Base-by-base conservation (phyloP, 1,284 basidiomycete species). In the Lignosus rhinocerotis region DNA sequence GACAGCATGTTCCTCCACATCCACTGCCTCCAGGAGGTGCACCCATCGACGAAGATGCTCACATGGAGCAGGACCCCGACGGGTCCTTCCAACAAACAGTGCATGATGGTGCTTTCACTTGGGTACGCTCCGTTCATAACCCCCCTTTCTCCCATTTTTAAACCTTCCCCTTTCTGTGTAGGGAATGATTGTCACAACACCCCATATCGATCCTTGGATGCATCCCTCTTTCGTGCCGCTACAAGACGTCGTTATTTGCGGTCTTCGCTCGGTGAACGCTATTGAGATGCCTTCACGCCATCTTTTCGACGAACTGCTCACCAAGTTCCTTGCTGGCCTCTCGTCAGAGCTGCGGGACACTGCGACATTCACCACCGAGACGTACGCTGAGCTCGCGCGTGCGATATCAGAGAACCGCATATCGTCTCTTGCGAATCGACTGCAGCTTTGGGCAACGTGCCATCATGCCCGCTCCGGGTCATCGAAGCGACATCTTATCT, bases 391-490 rank as follows among this genome's bases (percentile, higher is more conserved):
- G 30, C 66, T 87, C 34, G 79, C 80, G 34, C 76, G 73, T 49
- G 80, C 73, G 38, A 72, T 88, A 36, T 70, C 77, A 0, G 77
- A 75, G 51, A 76, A 76, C 25, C 61, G 60, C n/a, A 59, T 69
- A 16, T 48, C 63, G 12, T 64, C 68, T 25, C 70, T 87, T 43
- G 76, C 84, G 9, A 74, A 76, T 9, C 77, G 80, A 31, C 66
- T 86, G 60, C 78, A 73, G 55, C 76, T 79, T 61, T 88, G 86
- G 86, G 68, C 78, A 21, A 70, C 75, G 30, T 79, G 80, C 63
- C 87, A 89, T 68, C 85, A 85, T 60, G 75, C 87, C 39, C 79
- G 80, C 48, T 75, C 80, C 38, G 87, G 86, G 34, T 87, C 86
- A 30, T 75, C 80, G 57, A 84, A 80, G 64, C 78, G 77, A 62